Base-by-base conservation (phyloP, 371 early-diverging fungal genomes). In the Apophysomyces sp. region DNA sequence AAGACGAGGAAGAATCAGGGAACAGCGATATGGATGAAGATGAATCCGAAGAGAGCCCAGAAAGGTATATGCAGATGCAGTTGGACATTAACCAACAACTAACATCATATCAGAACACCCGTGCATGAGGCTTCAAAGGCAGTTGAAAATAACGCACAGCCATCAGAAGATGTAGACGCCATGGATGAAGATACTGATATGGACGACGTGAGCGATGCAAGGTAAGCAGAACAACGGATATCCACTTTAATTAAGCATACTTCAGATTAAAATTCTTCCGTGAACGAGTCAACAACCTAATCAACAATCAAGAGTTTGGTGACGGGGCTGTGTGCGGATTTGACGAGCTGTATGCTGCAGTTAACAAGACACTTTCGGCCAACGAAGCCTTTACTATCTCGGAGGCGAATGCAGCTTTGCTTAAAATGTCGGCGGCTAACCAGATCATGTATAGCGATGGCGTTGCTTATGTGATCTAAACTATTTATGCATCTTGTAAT, bases 381-480 rank as follows among this genome's bases (percentile, higher is more conserved):
- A 29, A 28, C 15, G 60, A 69, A 37, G 44, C 36, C 28, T 79
- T 76, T 39, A 68, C 61, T 31, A 16, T 60, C 6, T 29, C 27
- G 31, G 76, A 79, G 61, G 60, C 67, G 1, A 49, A 66, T 15
- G 32, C 52, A 1, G 74, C 79, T 26, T 55, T 79, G 28, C 34
- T 58, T 11, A 58, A 44, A 31, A 85, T 92, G 91, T 74, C 83
- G 36, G 69, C 71, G 15, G 82, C 70, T 24, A 92, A 92, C 73
- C 84, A 89, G 62, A 73, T 92, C 61, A 90, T 91, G 89, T 88
- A 83, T 72, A 80, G 77, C 32, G 88, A 86, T 58, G 85, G 80
- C 37, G 72, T 78, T 44, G 72, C 89, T 53, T 86, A 89, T 66
- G 74, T 78, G 66, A 87, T 91, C 67, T 91, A 85, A 66, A 30